A percentile compares a stretch with the other conserved stretches of the same genome.
These are phyloP conservation scores for Ulota crispa DNA, from an alignment of 225 moss, liverwort and hornwort genomes.

Conservation along the genomic window DNA sequence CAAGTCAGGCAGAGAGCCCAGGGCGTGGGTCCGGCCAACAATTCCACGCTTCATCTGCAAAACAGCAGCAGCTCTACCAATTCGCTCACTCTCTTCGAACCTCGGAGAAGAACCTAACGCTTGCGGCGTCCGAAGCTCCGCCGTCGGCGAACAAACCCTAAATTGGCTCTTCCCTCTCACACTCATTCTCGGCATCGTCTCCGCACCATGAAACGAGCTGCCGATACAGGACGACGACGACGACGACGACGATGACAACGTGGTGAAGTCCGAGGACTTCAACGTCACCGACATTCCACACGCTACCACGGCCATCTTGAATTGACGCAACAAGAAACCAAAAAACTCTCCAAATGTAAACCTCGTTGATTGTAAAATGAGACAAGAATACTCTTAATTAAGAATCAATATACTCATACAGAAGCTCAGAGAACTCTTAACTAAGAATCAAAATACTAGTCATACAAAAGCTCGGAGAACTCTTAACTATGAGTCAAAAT, in stretches of 20 bases:
- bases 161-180: constrained; percentile 28
- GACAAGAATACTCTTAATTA: too few relatives aligned
- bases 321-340: too few relatives aligned
- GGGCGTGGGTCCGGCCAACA: constrained; percentile 15
- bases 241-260: constrained; percentile 21
- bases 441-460: not conserved
- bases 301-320: constrained; percentile 41
- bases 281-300: constrained; percentile 27
- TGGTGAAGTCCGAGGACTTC: constrained; percentile 35
- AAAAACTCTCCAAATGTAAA: not conserved
- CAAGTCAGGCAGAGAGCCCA: constrained; percentile 43
- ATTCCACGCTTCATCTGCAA: constrained; percentile 15
- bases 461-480: not conserved
- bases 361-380: too few relatives aligned
- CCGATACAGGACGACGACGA: constrained; percentile 8
- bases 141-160: constrained; percentile 38
- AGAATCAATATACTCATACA: too few relatives aligned
- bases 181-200: constrained; percentile 11
- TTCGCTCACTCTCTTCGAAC: constrained; percentile 36
- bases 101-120: constrained; percentile 43
- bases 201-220: not conserved
- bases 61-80: not conserved
- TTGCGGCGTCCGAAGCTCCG: constrained; percentile 51
- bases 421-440: not conserved
- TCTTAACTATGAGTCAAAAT: accelerated